Base-by-base conservation (phyloP, 192 early-diverging fungal genomes). In the Linnemannia zychae region DNA sequence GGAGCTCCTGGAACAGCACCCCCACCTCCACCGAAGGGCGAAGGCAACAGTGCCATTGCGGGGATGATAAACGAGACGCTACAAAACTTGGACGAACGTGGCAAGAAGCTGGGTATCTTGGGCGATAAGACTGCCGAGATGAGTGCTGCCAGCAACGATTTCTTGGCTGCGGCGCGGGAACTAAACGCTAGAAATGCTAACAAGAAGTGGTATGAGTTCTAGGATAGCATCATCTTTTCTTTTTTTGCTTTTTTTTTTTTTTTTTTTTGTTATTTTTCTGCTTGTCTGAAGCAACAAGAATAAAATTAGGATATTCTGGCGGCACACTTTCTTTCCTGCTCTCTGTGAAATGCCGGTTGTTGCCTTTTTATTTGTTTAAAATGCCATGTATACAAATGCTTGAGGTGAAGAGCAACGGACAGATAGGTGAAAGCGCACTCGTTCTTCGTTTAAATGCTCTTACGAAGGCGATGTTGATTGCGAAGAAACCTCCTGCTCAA, bases 121-220 rank as follows among this genome's bases (percentile, higher is more conserved):
- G 89, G 92, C 49, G 65, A 89, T 22, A 94, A 92, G 78, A 91
- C 93, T 69, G 77, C 80, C 16, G 92, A 93, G 50, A 87, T 94
- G 79, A 87, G 48, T 57, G 86, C 90, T 40, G 85, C 91, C 4
- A 87, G 90, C 12, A 80, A 82, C 57, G 85, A 81, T 65, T 96
- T 96, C 80, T 80, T 92, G 67, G 87, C 85, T 31, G 89, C 90
- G 11, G 89, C 93, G 4, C 81, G 81, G 33, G 91, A 94, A 70
- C 86, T 93, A 75, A 94, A 92, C 77, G 89, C 91, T 50, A 87
- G 88, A 72, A 92, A 96, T 76, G 90, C 88, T 18, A 84, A 90
- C 34, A 94, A 93, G 78, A 93, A 94, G 86, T 93, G 93, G 92
- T 94, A 90, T 69, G 90, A 93, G 73, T 88, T 93, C 48, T 93